A percentile compares a stretch with the other conserved stretches of the same genome.
Conservation (phyloP, 2,329 filamentous ascomycete species). For the Aspergillus felis region DNA sequence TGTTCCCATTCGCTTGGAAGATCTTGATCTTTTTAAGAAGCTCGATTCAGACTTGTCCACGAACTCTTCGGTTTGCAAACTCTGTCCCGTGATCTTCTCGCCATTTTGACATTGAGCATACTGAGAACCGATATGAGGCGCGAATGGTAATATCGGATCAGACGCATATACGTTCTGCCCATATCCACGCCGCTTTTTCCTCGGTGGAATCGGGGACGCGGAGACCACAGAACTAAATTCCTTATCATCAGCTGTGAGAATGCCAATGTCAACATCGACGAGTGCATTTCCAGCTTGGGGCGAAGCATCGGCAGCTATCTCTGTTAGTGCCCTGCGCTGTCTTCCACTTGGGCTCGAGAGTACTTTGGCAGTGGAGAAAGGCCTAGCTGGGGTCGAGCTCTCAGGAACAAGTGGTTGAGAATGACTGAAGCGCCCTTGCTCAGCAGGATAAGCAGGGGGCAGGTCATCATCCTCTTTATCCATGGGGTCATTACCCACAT, state of each 20-base stretch:
- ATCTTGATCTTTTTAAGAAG: slow-evolving; percentile 19
- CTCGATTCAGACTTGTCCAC: slow-evolving; percentile 12
- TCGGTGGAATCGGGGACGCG: slow-evolving; percentile 30
- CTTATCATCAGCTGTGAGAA: slow-evolving; percentile 39
- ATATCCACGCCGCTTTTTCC: slow-evolving; percentile 36
- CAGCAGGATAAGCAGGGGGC: slow-evolving; percentile 26
- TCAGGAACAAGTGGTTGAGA: slow-evolving; percentile 16
- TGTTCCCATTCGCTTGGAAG: slow-evolving; percentile 22
- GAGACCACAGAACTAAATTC: slow-evolving; percentile 35
- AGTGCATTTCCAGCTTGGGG: slow-evolving; percentile 31
- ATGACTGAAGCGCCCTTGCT: slow-evolving; percentile 16
- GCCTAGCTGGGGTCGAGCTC: slow-evolving; percentile 26
- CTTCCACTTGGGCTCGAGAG: slow-evolving; percentile 38
- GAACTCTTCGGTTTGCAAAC: slow-evolving; percentile 12
- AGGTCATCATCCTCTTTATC: slow-evolving; percentile 38
- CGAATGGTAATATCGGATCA: slow-evolving; percentile 26
- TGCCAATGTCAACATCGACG: slow-evolving; percentile 33
- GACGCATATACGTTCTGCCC: slow-evolving; percentile 28
- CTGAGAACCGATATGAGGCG: slow-evolving; percentile 19
- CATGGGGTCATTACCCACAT: slow-evolving; percentile 20
- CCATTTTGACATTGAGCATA: slow-evolving; percentile 13
- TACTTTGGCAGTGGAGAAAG: slow-evolving; percentile 22
- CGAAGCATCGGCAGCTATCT: slow-evolving; percentile 42
- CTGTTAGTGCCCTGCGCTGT: slow-evolving; percentile 35
- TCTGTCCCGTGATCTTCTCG: slow-evolving; percentile 5